phyloP scores from a whole-genome alignment of 2,329 filamentous ascomycete genomes.

The Diaporthe nobilis region DNA sequence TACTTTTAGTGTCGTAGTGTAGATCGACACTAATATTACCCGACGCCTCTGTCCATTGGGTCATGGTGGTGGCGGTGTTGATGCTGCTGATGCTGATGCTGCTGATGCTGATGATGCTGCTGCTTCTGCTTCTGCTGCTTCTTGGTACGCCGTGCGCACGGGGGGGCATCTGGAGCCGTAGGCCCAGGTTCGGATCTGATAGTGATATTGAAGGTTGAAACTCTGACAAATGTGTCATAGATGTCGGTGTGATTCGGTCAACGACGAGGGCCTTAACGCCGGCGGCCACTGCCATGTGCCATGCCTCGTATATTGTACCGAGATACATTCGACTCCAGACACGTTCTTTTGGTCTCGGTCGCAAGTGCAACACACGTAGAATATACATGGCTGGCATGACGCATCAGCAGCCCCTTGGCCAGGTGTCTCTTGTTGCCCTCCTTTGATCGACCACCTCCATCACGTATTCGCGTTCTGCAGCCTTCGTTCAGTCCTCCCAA shows the following conservation, averaged over 20 bases:
- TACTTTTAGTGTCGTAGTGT: conserved; percentile 1
- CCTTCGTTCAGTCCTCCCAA: not conserved
- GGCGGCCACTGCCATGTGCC: not conserved
- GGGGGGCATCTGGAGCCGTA: not conserved
- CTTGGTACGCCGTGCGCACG: not conserved
- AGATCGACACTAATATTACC: conserved; percentile 13
- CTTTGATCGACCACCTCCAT: not conserved
- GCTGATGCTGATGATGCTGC: not conserved
- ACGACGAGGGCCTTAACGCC: not conserved
- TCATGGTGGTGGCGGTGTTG: not conserved
- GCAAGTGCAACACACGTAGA: not conserved
- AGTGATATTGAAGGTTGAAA: conserved; percentile 19
- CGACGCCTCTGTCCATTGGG: not conserved
- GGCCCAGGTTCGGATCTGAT: not conserved
- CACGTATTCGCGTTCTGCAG: not conserved
- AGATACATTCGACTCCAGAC: not conserved
- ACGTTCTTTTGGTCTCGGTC: not conserved
- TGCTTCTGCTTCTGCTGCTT: not conserved
- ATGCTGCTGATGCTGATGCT: not conserved
- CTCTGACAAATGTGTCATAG: not conserved
- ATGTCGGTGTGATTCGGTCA: conserved; percentile 18
- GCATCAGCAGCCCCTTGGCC: not conserved
- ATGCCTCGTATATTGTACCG: not conserved
- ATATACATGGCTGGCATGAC: not conserved
- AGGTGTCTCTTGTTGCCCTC: not conserved